Base-by-base conservation (phyloP, 805 yeast species). In the Trichomonascus vanleenenianus region DNA sequence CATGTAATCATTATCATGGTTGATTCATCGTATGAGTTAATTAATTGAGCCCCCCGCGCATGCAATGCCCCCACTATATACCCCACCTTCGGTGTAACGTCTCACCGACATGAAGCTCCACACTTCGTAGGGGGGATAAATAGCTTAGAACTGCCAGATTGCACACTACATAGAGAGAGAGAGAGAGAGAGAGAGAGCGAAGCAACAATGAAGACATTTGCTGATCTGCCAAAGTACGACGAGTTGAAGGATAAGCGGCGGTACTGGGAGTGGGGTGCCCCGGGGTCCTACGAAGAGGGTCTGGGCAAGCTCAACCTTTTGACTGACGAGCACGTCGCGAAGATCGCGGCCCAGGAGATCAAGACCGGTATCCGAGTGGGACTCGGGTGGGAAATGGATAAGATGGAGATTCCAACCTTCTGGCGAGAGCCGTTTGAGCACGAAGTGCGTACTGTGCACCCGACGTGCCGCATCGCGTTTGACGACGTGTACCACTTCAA, bases 401-500 rank as follows among this genome's bases (percentile, higher is more conserved):
- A 46, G 42, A 51, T 52, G n/a, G 55, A 51, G 33, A 32, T 20
- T 15, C 59, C 59, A n/a, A 40, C 45, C 12, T 56, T 55, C 46
- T 40, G 44, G 22, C 39, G 53, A 25, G 33, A 37, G 32, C 22
- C 25, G 33, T 48, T 36, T 38, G 37, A 41, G 5, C 14, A 39
- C 45, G 27, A 16, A 16, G 30, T 42, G 25, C 37, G 35, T 15
- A 15, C 16, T 3, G 44, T 27, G 11, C 15, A 22, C 30, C 41
- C 41, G n/a, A 50, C 50, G 10, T 22, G 27, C 27, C 27, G 27
- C 27, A 19, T 14, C 4, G 31, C 45, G 30, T 36, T 56, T 36
- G 66, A 61, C 42, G 66, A 61, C 45, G 63, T 55, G 40, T 51
- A 51, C 38, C 42, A 37, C 15, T 47, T 60, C 42, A 62, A 62